Percentiles rank a stretch among this genome's conserved stretches.
Evolutionary conservation across 2,329 filamentous ascomycete species (phyloP).

Genomic region (Grosmannia serpens): DNA sequence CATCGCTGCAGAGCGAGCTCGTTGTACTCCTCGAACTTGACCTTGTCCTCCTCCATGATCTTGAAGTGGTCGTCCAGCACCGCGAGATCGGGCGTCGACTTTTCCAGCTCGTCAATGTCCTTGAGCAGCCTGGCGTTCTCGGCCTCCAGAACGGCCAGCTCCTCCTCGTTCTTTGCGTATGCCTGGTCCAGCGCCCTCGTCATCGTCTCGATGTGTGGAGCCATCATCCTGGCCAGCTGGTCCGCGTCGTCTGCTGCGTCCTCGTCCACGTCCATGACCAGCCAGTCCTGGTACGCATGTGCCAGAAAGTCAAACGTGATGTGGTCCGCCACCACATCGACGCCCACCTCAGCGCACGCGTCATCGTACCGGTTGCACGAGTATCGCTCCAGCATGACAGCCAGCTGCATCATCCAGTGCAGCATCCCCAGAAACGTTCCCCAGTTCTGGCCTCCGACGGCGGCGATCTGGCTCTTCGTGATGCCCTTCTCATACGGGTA

Average conservation of each 20-base stretch:
- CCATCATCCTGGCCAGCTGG: slow-evolving; percentile 59
- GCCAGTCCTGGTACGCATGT: slow-evolving; percentile 84
- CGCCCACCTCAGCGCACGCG: slow-evolving; percentile 74
- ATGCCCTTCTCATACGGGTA: slow-evolving; percentile 95
- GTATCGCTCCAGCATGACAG: slow-evolving; percentile 85
- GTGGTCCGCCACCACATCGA: slow-evolving; percentile 79
- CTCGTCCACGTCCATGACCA: slow-evolving; percentile 82
- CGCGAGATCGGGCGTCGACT: slow-evolving; percentile 70
- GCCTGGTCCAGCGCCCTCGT: slow-evolving; percentile 73
- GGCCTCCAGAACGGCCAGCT: slow-evolving; percentile 74
- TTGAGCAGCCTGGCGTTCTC: slow-evolving; percentile 71
- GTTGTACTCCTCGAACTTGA: slow-evolving; percentile 95
- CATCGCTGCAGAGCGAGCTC: slow-evolving; percentile 70
- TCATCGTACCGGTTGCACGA: slow-evolving; percentile 71
- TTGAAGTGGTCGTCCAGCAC: slow-evolving; percentile 82
- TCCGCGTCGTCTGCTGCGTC: slow-evolving; percentile 68
- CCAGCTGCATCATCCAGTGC: slow-evolving; percentile 99
- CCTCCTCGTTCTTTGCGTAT: slow-evolving; percentile 74
- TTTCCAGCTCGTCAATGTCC: slow-evolving; percentile 83
- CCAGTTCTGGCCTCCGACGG: slow-evolving; percentile 96
- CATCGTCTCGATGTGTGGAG: slow-evolving; percentile 81
- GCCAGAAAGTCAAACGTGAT: slow-evolving; percentile 93
- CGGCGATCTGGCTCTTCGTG: slow-evolving; percentile 89
- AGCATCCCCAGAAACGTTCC: slow-evolving; percentile 84
- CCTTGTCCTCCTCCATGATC: slow-evolving; percentile 86